phyloP scores from a whole-genome alignment of 129 eudicot species.

The Arctium lappa region DNA sequence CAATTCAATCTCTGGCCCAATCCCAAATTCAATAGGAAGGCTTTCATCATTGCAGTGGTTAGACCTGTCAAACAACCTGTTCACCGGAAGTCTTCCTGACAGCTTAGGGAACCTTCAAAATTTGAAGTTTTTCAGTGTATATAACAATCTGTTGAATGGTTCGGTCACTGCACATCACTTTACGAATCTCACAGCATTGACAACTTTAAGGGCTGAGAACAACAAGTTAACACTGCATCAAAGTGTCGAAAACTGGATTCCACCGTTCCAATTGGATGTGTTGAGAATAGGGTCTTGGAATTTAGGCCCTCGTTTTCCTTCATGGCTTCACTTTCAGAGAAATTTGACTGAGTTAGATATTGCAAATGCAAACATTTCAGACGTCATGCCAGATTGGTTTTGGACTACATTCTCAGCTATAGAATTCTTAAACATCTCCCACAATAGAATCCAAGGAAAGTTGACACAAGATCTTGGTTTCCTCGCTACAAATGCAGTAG shows the following conservation, averaged over 20 bases:
- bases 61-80: slow-evolving; percentile 17
- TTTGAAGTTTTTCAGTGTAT: slow-evolving; percentile 8
- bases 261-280: slow-evolving; percentile 30
- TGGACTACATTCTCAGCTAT: slow-evolving; percentile 16
- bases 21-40: slow-evolving; percentile 37
- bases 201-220: slow-evolving; percentile 4
- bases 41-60: slow-evolving; percentile 20
- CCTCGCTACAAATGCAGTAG: not conserved
- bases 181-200: slow-evolving; percentile 29
- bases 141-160: slow-evolving; percentile 32
- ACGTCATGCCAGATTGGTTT: slow-evolving; percentile 35
- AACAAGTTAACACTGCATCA: slow-evolving; percentile 29
- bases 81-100: slow-evolving; percentile 37
- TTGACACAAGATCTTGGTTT: slow-evolving; percentile 13
- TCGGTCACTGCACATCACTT: slow-evolving; percentile 41
- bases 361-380: slow-evolving; percentile 24
- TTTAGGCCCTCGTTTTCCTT: slow-evolving; percentile 31
- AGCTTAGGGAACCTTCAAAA: slow-evolving; percentile 34
- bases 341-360: slow-evolving; percentile 23
- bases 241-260: slow-evolving; percentile 22
- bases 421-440: slow-evolving; percentile 26
- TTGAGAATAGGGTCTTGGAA: slow-evolving; percentile 23
- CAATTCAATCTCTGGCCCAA: slow-evolving; percentile 21
- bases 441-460: slow-evolving; percentile 26
- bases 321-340: slow-evolving; percentile 34